Evolutionary conservation across 2,329 filamentous ascomycete species (phyloP).

Genomic region (Colletotrichum spaethianum): DNA sequence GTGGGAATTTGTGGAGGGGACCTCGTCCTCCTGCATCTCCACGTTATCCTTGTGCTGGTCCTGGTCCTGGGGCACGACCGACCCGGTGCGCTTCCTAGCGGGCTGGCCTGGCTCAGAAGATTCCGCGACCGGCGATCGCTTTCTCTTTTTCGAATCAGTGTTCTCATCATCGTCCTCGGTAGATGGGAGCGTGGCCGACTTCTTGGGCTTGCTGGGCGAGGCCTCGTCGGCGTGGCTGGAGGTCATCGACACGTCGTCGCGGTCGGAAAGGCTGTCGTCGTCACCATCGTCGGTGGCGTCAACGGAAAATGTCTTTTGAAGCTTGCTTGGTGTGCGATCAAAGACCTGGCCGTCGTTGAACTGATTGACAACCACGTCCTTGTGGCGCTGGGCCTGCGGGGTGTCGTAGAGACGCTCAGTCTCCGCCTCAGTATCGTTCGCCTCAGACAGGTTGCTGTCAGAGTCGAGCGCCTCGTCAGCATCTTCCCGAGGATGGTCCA

Average conservation of each 20-base stretch:
- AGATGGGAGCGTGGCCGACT: conserved; percentile 45
- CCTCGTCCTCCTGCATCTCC: conserved; percentile 51
- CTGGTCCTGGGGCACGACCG: conserved; percentile 56
- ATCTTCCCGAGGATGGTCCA: conserved; percentile 48
- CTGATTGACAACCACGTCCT: conserved; percentile 72
- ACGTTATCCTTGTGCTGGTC: conserved; percentile 50
- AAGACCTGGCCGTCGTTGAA: conserved; percentile 68
- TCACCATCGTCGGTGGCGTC: conserved; percentile 54
- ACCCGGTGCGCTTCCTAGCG: conserved; percentile 68
- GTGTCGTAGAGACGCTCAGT: conserved; percentile 94
- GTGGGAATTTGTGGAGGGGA: conserved; percentile 52
- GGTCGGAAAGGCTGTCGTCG: conserved; percentile 58
- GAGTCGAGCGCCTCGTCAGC: conserved; percentile 55
- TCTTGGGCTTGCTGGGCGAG: conserved; percentile 52
- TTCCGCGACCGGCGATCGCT: conserved; percentile 63
- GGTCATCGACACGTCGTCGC: conserved; percentile 55
- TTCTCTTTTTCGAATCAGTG: conserved; percentile 63
- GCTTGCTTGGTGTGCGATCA: conserved; percentile 83
- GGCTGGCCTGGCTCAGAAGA: conserved; percentile 63
- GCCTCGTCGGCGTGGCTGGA: conserved; percentile 56
- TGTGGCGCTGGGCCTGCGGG: conserved; percentile 77
- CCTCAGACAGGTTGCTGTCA: conserved; percentile 71
- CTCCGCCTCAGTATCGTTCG: conserved; percentile 86
- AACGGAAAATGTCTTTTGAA: conserved; percentile 66
- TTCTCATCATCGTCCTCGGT: conserved; percentile 53